Evolutionary conservation across 163 green algal genomes (phyloP).

Genomic region (Coccomyxa subellipsoidea): DNA sequence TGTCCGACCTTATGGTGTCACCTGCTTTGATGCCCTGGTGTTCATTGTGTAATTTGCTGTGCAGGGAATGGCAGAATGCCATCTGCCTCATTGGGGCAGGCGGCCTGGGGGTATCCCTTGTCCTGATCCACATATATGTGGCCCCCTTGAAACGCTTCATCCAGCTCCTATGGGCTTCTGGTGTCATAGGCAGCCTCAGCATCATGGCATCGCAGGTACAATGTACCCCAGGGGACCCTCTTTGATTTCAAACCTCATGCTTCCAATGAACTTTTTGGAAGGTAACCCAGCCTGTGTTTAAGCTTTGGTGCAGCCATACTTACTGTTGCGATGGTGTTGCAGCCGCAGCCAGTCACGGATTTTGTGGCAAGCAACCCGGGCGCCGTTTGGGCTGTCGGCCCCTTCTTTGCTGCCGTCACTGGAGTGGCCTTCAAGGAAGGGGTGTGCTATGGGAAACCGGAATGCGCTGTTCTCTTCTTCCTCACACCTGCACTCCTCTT

Average conservation of each 20-base stretch:
- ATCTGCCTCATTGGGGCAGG: constrained; percentile 39
- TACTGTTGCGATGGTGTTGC: neutral
- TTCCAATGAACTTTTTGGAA: too few species aligned
- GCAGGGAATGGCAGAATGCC: constrained; percentile 20
- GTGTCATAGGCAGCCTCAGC: constrained; percentile 34
- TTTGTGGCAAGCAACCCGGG: constrained; percentile 69
- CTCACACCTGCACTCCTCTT: constrained; percentile 65
- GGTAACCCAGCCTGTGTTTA: too few species aligned
- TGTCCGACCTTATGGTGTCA: neutral
- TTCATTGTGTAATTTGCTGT: neutral
- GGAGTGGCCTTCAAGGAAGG: constrained; percentile 81
- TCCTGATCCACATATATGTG: constrained; percentile 93
- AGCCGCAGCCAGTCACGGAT: constrained; percentile 37
- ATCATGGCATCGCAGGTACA: constrained; percentile 45
- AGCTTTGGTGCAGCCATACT: too few species aligned
- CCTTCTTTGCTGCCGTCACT: constrained; percentile 81
- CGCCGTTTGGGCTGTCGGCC: constrained; percentile 82
- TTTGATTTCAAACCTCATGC: too few species aligned
- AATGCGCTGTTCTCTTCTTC: constrained; percentile 70
- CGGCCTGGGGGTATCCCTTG: constrained; percentile 68
- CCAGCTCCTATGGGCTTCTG: constrained; percentile 48
- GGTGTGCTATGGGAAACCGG: constrained; percentile 85
- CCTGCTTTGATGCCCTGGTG: too few species aligned
- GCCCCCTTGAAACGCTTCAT: constrained; percentile 63
- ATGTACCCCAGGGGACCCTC: neutral